Evolutionary conservation across 169 alveolate genomes (phyloP), one percentile per base, ranked within the genome.

Genomic region (Cryptosporidium muris): DNA sequence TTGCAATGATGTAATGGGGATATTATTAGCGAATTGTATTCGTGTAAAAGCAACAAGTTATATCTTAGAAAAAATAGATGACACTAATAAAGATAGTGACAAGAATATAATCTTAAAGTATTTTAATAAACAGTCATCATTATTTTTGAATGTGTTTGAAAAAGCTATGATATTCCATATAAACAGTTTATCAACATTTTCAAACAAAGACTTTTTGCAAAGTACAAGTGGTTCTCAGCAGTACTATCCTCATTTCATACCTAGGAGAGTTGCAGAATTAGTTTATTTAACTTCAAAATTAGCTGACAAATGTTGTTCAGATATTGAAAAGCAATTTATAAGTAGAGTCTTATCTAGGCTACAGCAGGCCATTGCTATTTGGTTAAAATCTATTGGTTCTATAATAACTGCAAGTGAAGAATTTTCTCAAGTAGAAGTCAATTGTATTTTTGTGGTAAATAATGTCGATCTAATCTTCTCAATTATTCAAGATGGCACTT

Each of bases 201-300:
- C 43, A 2, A 45, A 8, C 67, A 64, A 65, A 5, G 85, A 74
- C 2, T 74, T 60, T 4, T 58, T 16, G 8, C 45, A 47, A 60
- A n/a, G n/a, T 45, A 45, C 16, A 45, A 58, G 40, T 43, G 25
- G 36, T 58, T 49, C 54, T 12, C 42, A 54, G 47, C 14, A 12
- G 36, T 9, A 66, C n/a, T 58, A 53, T 67, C 43, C 60, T 25
- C 25, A 58, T 45, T 52, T 63, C 1, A 58, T 49, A 54, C 43
- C 85, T 56, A 66, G 85, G 38, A 74, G 74, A 56, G 56, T 58
- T n/a, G 40, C 85, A 38, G 85, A 74, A 11, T 45, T 74, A 7
- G 42, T 74, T 6, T 16, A 36, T 8, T 9, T 56, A 40, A n/a
- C 60, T 58, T 14, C 49, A 58, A 74, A 62, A n/a, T 6, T 74